Conservation (phyloP, 2,329 filamentous ascomycete species). For the Pyrenochaeta sp. region DNA sequence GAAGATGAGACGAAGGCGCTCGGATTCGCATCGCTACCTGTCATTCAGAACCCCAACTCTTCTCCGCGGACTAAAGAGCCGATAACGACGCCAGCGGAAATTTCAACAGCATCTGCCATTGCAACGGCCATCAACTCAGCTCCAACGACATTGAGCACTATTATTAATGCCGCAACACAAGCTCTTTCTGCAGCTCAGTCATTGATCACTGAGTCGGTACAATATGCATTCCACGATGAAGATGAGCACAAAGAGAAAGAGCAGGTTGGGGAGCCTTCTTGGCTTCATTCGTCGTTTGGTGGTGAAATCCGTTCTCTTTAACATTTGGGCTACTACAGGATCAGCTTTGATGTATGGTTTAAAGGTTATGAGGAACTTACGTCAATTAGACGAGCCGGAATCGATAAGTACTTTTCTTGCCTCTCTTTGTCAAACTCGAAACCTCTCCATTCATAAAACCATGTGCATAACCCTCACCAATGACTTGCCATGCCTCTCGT, state of each 20-base stretch:
- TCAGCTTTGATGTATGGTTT: too few species aligned
- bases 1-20: conserved; percentile 1
- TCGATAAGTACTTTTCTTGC: conserved; percentile 11
- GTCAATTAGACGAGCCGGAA: conserved; percentile 22
- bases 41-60: not conserved
- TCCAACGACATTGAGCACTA: not conserved
- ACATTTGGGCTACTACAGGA: too few species aligned
- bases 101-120: not conserved
- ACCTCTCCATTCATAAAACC: conserved; percentile 42
- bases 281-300: too few species aligned
- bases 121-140: not conserved
- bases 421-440: conserved; percentile 16
- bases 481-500: conserved; percentile 31
- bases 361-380: not conserved
- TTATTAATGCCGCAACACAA: not conserved
- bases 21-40: conserved; percentile 3
- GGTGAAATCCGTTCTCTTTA: too few species aligned
- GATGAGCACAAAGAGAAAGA: not conserved
- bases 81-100: not conserved
- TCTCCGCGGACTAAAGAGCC: too few species aligned
- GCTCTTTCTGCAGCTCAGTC: not conserved
- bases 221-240: conserved; percentile 1
- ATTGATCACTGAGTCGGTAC: not conserved
- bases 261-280: not conserved
- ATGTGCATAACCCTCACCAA: conserved; percentile 41